These are phyloP conservation scores for Aureobasidium uvarum DNA, from an alignment of 2,329 filamentous ascomycete species.

Conservation along the genomic window DNA sequence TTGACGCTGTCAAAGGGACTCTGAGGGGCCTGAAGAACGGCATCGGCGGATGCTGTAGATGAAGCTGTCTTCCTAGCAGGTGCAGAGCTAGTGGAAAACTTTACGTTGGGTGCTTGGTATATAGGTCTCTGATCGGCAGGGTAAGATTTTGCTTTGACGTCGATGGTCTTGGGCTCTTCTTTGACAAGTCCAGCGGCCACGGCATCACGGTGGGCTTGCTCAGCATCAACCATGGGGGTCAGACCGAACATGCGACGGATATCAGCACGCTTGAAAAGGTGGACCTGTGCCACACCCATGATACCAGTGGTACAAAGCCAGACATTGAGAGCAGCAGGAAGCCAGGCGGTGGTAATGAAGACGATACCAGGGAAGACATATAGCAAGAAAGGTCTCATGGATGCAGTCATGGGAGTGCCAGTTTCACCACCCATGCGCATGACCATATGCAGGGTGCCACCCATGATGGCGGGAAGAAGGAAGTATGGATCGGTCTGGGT, in stretches of 20 bases:
- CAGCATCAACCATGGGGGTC: constrained; percentile 34
- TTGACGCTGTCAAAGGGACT: constrained; percentile 13
- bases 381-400: constrained; percentile 44
- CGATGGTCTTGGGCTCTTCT: constrained; percentile 26
- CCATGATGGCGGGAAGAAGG: constrained; percentile 60
- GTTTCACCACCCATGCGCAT: constrained; percentile 52
- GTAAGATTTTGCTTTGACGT: constrained; percentile 27
- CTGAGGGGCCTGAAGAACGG: constrained; percentile 2
- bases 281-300: constrained; percentile 43
- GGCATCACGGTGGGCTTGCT: constrained; percentile 18
- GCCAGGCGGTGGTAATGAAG: constrained; percentile 54
- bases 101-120: constrained; percentile 27
- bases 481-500: constrained; percentile 74
- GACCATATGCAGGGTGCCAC: constrained; percentile 35
- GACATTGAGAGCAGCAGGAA: constrained; percentile 59
- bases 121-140: constrained; percentile 6
- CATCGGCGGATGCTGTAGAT: not conserved
- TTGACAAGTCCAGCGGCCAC: constrained; percentile 12
- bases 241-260: constrained; percentile 44
- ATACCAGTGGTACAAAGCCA: constrained; percentile 56
- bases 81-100: not conserved
- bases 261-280: constrained; percentile 40
- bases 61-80: constrained; percentile 1
- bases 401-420: constrained; percentile 40
- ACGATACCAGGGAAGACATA: constrained; percentile 55